Evolutionary conservation across 2,329 filamentous ascomycete species (phyloP).

Genomic region (Sarocladium oryzae): DNA sequence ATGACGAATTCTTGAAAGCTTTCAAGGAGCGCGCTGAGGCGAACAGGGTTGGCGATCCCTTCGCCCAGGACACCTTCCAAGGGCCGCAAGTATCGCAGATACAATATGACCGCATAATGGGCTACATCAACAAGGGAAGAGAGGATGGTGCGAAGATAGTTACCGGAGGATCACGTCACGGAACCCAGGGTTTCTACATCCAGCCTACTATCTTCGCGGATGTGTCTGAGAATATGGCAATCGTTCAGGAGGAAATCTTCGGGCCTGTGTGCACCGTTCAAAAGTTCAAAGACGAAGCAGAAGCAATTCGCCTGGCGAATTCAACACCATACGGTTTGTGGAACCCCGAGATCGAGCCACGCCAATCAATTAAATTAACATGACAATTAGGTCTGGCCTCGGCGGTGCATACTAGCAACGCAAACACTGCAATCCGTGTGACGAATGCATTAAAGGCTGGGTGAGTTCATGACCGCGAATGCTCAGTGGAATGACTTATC

Average conservation of each 20-base stretch:
- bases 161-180: not conserved
- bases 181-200: slow-evolving; percentile 10
- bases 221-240: slow-evolving; percentile 15
- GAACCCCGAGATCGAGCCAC: too few species aligned
- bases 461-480: too few species aligned
- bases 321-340: slow-evolving; percentile 44
- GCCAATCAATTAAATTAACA: too few species aligned
- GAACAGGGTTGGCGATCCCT: slow-evolving; percentile 25
- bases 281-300: slow-evolving; percentile 16
- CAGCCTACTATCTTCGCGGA: slow-evolving; percentile 19
- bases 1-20: slow-evolving; percentile 48
- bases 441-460: slow-evolving; percentile 45
- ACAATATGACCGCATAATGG: not conserved
- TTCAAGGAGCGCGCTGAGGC: slow-evolving; percentile 51
- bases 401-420: slow-evolving; percentile 47
- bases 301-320: slow-evolving; percentile 19
- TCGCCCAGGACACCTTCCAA: slow-evolving; percentile 21
- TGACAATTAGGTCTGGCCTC: too few species aligned
- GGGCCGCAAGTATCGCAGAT: not conserved
- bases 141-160: not conserved
- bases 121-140: not conserved
- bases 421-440: slow-evolving; percentile 28
- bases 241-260: slow-evolving; percentile 21
- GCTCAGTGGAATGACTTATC: too few species aligned
- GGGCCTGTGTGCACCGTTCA: slow-evolving; percentile 18